Conservation (phyloP, 345 rosid species). For the Salix exigua region DNA sequence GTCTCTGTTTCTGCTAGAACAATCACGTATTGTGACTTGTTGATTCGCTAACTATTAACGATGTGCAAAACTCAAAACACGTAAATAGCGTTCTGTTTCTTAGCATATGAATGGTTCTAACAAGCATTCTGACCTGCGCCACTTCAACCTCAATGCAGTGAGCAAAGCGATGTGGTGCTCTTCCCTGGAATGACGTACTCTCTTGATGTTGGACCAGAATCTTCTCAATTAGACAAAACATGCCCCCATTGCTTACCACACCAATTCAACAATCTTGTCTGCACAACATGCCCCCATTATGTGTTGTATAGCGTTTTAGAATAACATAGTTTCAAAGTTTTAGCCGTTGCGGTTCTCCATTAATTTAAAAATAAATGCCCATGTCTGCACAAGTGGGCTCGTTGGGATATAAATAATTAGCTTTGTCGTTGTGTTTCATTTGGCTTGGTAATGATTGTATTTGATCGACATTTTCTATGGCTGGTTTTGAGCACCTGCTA, state of each 20-base stretch:
- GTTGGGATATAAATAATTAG: neutral
- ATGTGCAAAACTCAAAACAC: neutral
- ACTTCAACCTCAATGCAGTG: slow-evolving; percentile 18
- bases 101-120: neutral
- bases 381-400: neutral
- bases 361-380: neutral
- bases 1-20: neutral
- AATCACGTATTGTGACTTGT: neutral
- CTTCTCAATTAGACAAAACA: neutral
- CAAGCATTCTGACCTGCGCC: neutral
- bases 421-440: neutral
- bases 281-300: too few relatives aligned
- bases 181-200: slow-evolving; percentile 1
- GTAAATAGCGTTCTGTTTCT: neutral
- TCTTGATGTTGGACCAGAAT: neutral
- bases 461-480: neutral
- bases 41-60: neutral
- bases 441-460: neutral
- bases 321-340: slow-evolving; percentile 8
- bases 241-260: neutral
- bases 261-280: slow-evolving; percentile 8
- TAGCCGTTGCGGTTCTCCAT: neutral
- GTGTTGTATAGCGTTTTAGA: slow-evolving; percentile 19
- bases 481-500: too few relatives aligned
- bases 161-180: slow-evolving; percentile 2